Percentiles rank a stretch among this genome's conserved stretches.
Evolutionary conservation across 192 early-diverging fungal genomes (phyloP).

Genomic region (Gaertneriomyces sp.): DNA sequence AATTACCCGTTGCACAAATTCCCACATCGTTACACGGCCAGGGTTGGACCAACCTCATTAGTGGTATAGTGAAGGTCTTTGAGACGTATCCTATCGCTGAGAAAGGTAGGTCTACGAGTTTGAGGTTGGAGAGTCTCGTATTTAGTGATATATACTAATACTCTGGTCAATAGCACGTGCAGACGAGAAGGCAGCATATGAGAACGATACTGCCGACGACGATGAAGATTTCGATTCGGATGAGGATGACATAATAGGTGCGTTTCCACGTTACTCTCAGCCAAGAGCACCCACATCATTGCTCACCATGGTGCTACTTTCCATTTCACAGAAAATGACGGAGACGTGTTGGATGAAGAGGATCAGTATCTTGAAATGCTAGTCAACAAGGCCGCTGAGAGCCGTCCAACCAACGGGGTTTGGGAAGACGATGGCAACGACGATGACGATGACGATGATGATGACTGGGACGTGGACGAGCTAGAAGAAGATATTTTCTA

Average conservation of each 20-base stretch:
- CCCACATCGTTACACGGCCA: conserved; percentile 62
- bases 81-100: conserved; percentile 66
- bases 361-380: conserved; percentile 60
- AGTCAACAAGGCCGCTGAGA: conserved; percentile 45
- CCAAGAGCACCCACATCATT: not conserved
- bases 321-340: conserved; percentile 35
- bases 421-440: conserved; percentile 33
- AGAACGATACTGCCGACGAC: conserved; percentile 49
- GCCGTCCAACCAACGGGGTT: conserved; percentile 1
- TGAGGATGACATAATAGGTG: conserved; percentile 2
- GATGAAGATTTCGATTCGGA: conserved; percentile 31
- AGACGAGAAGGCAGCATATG: conserved; percentile 51
- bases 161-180: conserved; percentile 36
- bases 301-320: not conserved
- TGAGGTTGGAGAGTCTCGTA: not conserved
- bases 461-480: conserved; percentile 56
- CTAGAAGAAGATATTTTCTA: conserved; percentile 36
- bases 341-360: conserved; percentile 61
- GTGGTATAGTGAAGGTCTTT: conserved; percentile 69
- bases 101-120: conserved; percentile 26
- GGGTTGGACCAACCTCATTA: conserved; percentile 73
- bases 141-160: not conserved
- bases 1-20: conserved; percentile 65
- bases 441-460: conserved; percentile 42
- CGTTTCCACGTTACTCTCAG: not conserved